Conservation (phyloP, 345 rosid species). For the Citrus inodora region DNA sequence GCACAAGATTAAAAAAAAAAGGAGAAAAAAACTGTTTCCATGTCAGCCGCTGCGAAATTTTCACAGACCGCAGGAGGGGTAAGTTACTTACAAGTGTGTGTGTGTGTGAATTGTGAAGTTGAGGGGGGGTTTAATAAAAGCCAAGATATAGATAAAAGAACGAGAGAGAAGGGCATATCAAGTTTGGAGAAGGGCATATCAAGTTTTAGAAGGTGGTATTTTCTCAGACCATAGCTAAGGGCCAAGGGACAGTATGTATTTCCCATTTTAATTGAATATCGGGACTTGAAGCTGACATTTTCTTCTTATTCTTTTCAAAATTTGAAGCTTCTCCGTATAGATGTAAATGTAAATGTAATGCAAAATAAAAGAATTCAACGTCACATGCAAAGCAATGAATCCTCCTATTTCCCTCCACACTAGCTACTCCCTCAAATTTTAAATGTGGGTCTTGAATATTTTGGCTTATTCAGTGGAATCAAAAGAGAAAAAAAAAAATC, state of each 20-base stretch:
- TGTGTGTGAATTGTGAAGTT: conserved; percentile 5
- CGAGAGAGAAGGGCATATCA: background rate
- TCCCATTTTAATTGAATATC: conserved; percentile 32
- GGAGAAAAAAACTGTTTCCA: conserved; percentile 26
- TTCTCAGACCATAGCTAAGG: background rate
- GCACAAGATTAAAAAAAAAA: conserved; percentile 3
- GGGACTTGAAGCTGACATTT: conserved; percentile 36
- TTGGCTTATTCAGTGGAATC: background rate
- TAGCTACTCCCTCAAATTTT: background rate
- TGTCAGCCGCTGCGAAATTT: conserved; percentile 53
- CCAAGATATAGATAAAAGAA: background rate
- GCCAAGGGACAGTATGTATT: conserved; percentile 11
- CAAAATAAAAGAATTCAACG: background rate
- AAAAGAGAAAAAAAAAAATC: too few species aligned
- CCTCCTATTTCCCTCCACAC: background rate
- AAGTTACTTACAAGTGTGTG: background rate
- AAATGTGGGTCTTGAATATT: background rate
- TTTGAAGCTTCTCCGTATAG: background rate
- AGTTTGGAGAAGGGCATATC: conserved; percentile 8
- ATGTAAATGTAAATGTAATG: background rate
- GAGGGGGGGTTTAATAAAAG: conserved; percentile 1
- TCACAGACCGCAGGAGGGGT: conserved; percentile 13
- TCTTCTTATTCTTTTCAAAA: conserved; percentile 9
- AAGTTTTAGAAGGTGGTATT: conserved; percentile 24
- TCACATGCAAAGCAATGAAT: conserved; percentile 20